These are phyloP conservation scores for Lachnellula cervina DNA, from an alignment of 2,329 filamentous ascomycete genomes.

Conservation along the genomic window DNA sequence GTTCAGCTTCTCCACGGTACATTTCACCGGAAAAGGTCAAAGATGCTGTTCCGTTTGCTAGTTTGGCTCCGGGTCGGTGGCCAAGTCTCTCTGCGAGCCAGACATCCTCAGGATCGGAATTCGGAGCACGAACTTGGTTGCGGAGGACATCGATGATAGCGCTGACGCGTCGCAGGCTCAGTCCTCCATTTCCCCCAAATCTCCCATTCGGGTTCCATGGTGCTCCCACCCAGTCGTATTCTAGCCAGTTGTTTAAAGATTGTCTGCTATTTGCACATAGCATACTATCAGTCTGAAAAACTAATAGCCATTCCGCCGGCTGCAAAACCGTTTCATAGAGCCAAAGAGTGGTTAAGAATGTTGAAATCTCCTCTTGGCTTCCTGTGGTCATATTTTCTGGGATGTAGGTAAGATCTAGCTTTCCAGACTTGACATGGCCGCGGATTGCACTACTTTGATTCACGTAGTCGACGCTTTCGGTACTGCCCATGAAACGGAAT, in stretches of 20 bases:
- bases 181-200: slow-evolving; percentile 32
- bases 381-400: slow-evolving; percentile 46
- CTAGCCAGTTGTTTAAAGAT: slow-evolving; percentile 24
- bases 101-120: slow-evolving; percentile 49
- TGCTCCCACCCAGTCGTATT: slow-evolving; percentile 34
- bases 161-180: slow-evolving; percentile 49
- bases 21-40: slow-evolving; percentile 48
- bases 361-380: slow-evolving; percentile 47
- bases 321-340: slow-evolving; percentile 46
- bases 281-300: slow-evolving; percentile 54
- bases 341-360: slow-evolving; percentile 48
- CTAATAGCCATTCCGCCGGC: slow-evolving; percentile 49
- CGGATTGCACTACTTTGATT: slow-evolving; percentile 44
- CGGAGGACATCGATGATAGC: slow-evolving; percentile 48
- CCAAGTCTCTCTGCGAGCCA: slow-evolving; percentile 51
- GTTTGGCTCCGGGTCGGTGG: slow-evolving; percentile 41
- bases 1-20: slow-evolving; percentile 34
- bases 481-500: slow-evolving; percentile 51
- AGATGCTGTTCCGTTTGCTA: slow-evolving; percentile 48
- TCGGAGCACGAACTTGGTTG: slow-evolving; percentile 40
- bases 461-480: slow-evolving; percentile 40
- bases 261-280: slow-evolving; percentile 50
- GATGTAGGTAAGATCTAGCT: slow-evolving; percentile 47
- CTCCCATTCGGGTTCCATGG: slow-evolving; percentile 29
- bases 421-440: slow-evolving; percentile 30